Base-by-base conservation (phyloP, 2,329 filamentous ascomycete genomes). In the Monosporascus sp. region DNA sequence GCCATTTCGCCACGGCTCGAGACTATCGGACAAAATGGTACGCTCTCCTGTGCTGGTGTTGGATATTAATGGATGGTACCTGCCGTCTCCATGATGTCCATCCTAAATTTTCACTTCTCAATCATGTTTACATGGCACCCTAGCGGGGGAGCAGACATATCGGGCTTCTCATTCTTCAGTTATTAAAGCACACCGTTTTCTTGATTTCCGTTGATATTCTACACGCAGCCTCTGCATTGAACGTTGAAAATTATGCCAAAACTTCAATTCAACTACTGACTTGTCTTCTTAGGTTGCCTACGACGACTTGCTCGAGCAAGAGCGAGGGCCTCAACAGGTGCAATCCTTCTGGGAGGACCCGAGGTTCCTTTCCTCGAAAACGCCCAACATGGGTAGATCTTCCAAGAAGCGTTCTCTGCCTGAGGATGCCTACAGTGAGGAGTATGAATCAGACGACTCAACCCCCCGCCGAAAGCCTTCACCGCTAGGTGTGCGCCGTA, bases 281-380 rank as follows among this genome's bases (percentile, higher is more conserved):
- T 26, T 17, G 11, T 31, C n/a, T 14, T 50, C 9, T 27, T 24
- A 71, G 69, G 56, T 66, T 36, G 50, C 63, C 4, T 66, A 66
- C 50, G 63, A 69, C 49, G 61, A 69, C 34, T 9, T 67, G 6
- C 54, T 63, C 8, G 49, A 59, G 34, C 54, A 64, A 36, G 59
- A 59, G 31, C 62, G 64, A 41, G 65, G 66, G 1, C 52, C 37
- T 43, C 48, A 51, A 11, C 64, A 66, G 31, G 22, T 65, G 7
- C 44, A 61, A 5, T 48, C 53, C 34, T 69, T 61, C 49, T 49
- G 47, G n/a, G 56, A 57, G 43, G 48, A 48, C 20, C 61, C 52
- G 50, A 45, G 49, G 38, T 56, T 56, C n/a, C 1, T 24, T 22
- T 43, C 49, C 41, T 36, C 49, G 11, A 51, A 56, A 3, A 52